Base-by-base conservation (phyloP, 2,329 filamentous ascomycete species). In the Aureobasidium sp. region DNA sequence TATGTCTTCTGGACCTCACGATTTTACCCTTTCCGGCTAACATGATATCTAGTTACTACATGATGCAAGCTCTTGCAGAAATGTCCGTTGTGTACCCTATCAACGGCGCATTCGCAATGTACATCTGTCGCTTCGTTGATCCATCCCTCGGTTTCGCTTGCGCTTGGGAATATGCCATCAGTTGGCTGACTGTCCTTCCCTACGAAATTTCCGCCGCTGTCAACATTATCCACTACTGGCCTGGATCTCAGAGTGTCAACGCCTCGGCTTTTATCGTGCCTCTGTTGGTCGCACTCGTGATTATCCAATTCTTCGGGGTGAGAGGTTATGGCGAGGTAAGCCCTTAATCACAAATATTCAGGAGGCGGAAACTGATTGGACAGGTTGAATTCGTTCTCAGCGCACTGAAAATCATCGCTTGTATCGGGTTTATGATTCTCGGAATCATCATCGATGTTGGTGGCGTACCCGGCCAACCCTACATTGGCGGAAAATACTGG, bases 371-470 rank as follows among this genome's bases (percentile, higher is more conserved):
- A 29, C 47, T 53, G 36, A 57, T 36, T 48, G 51, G 15, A 57
- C 24, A 56, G 61, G 70, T 69, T n/a, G 72, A 74, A 59, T 74
- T 73, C 64, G 63, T 71, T 44, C 69, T 74, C 41, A 66, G 69
- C 43, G 68, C 72, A 62, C 67, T 73, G 66, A 74, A 74, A 63
- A 67, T 74, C 41, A 62, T 71, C 32, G 71, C 84, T 50, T 81
- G 82, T 68, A 74, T 82, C 8, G 85, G 84, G 3, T 87, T 88
- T 71, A 87, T 88, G 70, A 79, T 88, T 66, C 74, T 87, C 29
- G 84, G 81, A 46, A 84, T 87, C 61, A 73, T 86, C 63, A 79
- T 86, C 67, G 79, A 84, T 70, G 77, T 75, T 61, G 84, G 84
- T 52, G 84, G 82, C 55, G 85, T 84, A 0, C 84, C 85, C 4